phyloP scores from a whole-genome alignment of 2,329 filamentous ascomycete species.

The Capronia epimyces region DNA sequence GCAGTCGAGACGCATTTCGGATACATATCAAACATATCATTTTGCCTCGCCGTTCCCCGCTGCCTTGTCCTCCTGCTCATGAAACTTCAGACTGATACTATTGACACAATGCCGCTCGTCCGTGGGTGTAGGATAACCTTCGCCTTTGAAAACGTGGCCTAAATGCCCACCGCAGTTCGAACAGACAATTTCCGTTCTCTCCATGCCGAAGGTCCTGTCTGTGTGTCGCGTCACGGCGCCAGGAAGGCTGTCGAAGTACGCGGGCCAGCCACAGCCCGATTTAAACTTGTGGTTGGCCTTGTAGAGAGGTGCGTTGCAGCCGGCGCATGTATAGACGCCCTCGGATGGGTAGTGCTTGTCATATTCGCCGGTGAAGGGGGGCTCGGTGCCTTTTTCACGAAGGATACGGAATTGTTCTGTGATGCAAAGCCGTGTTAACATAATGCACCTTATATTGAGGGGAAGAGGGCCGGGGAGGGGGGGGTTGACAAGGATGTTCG shows the following conservation, averaged over 20 bases:
- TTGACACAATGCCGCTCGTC: constrained; percentile 98
- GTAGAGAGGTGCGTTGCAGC: constrained; percentile 82
- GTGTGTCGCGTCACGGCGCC: constrained; percentile 79
- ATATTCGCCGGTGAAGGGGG: constrained; percentile 71
- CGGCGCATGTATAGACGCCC: constrained; percentile 83
- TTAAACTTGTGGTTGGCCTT: constrained; percentile 92
- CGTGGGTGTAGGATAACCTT: constrained; percentile 76
- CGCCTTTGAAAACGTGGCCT: constrained; percentile 87
- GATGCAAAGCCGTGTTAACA: not conserved
- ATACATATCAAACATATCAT: constrained; percentile 6
- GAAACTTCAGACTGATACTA: constrained; percentile 80
- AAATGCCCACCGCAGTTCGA: constrained; percentile 88
- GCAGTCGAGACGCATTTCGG: no score
- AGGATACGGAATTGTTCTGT: constrained; percentile 93
- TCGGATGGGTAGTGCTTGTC: constrained; percentile 73
- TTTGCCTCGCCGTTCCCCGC: constrained; percentile 23
- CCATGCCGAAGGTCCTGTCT: constrained; percentile 74
- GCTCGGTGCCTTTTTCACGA: constrained; percentile 85
- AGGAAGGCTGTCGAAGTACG: constrained; percentile 92
- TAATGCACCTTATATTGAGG: no score
- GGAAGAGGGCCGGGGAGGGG: no score
- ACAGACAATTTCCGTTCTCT: constrained; percentile 87
- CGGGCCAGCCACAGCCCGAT: constrained; percentile 94
- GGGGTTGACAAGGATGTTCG: no score
- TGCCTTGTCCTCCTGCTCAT: constrained; percentile 53